Evolutionary conservation across 306 rosid genomes (phyloP).

Genomic region (Styphnolobium japonicum): DNA sequence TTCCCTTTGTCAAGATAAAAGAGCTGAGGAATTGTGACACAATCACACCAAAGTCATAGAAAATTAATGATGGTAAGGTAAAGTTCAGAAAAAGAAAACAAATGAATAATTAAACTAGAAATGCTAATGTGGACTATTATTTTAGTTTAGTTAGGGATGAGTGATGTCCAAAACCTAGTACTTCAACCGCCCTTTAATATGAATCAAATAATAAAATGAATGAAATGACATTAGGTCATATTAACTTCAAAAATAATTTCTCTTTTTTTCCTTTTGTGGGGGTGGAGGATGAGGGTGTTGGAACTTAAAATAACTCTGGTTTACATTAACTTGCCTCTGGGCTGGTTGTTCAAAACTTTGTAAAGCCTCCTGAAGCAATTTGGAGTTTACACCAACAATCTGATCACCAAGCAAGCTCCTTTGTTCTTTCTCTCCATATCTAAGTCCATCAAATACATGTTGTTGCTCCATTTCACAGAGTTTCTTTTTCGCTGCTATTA

Average conservation of each 20-base stretch:
- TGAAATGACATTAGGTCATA: not conserved
- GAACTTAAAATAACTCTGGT: not conserved
- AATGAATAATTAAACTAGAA: not conserved
- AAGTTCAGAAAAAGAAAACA: not conserved
- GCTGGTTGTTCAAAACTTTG: constrained; percentile 49
- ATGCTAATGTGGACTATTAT: not conserved
- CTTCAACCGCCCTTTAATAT: not conserved
- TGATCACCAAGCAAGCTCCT: constrained; percentile 77
- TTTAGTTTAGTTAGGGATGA: not conserved
- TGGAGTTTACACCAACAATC: constrained; percentile 72
- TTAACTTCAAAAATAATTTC: not conserved
- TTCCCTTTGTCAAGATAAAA: not conserved
- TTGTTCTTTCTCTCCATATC: constrained; percentile 76
- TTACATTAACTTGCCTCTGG: constrained; percentile 53
- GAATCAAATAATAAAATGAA: constrained; percentile 15
- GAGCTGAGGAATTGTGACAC: not conserved
- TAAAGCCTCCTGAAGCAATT: constrained; percentile 63
- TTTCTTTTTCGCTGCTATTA: constrained; percentile 88
- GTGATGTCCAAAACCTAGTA: not conserved
- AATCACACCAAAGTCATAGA: not conserved
- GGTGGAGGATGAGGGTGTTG: not conserved
- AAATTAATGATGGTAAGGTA: not conserved
- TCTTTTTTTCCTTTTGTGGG: not conserved
- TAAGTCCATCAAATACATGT: constrained; percentile 77
- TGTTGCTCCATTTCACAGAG: constrained; percentile 79